Evolutionary conservation across 2,329 filamentous ascomycete species (phyloP), one percentile per base, ranked within the genome.

Genomic region (Aspergillus sp.): DNA sequence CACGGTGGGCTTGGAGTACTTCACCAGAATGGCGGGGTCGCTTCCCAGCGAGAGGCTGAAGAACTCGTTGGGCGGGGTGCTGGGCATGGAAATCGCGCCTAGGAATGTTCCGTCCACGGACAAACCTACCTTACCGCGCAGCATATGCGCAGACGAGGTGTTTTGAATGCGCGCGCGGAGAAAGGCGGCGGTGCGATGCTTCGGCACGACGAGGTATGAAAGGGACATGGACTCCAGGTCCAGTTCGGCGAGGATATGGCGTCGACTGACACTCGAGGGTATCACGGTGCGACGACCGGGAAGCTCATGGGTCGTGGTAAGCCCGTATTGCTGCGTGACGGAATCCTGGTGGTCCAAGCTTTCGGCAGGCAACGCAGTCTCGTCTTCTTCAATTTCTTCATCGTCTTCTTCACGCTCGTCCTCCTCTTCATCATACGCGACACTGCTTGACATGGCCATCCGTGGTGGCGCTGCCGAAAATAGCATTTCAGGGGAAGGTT

Each of bases 231-330:
- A 71, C 11, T 70, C 60, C 1, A 76, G 69, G 54, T 71, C 68
- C 7, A 78, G 63, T 22, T 77, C 72, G 1, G 74, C 69, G 39
- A 79, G 73, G 42, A 76, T 71, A 57, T 78, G 75, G 24, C 76
- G 73, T 9, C 76, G 69, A 29, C 68, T 65, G 10, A 71, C 63
- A 42, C 63, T 67, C 0, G 75, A 77, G 5, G 77, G 76, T 2
- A 58, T 61, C 2, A 79, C 61, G 1, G 74, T 78, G 55, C 75
- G 76, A 2, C 62, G 63, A 4, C 75, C 74, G 1, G 76, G 76
- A 2, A 78, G 69, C 16, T 78, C 72, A 61, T 78, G 78, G 5
- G 71, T 73, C 6, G 77, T 75, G 11, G 76, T 78, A 18, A 78
- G 64, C n/a, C 77, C 77, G 56, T 73, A 71, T 55, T 78, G 72